phyloP scores from a whole-genome alignment of 2,329 filamentous ascomycete species.

The Ilyonectria sp. region DNA sequence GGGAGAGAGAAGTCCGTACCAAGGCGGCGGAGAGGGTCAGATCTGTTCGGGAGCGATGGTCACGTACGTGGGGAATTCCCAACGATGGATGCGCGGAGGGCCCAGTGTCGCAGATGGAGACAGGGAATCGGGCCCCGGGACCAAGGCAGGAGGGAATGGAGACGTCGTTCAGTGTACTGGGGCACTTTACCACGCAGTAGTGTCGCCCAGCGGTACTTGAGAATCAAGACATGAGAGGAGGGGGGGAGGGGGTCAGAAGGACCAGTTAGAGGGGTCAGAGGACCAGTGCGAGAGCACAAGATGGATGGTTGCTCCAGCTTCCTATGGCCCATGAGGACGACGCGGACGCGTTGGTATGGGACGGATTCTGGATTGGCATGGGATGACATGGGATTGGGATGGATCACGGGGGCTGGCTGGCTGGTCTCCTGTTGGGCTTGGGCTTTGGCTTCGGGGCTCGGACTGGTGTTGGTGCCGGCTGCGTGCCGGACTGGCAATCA shows the following conservation, averaged over 20 bases:
- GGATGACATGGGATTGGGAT: conserved; percentile 16
- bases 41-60: conserved; percentile 24
- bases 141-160: conserved; percentile 22
- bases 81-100: conserved; percentile 30
- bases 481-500: conserved; percentile 22
- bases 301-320: conserved; percentile 30
- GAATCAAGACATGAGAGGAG: not conserved
- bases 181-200: not conserved
- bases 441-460: conserved; percentile 29
- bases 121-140: conserved; percentile 6
- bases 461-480: conserved; percentile 26
- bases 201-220: not conserved
- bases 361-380: conserved; percentile 28
- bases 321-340: conserved; percentile 32
- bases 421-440: conserved; percentile 21
- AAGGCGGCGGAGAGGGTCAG: conserved; percentile 12
- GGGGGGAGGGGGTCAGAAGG: conserved; percentile 41
- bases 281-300: conserved; percentile 20
- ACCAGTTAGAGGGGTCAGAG: conserved; percentile 39
- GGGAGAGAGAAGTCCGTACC: not conserved
- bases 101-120: conserved; percentile 27
- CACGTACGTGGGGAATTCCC: conserved; percentile 37
- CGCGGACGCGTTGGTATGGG: conserved; percentile 39
- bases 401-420: not conserved
- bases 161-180: not conserved